These are phyloP conservation scores for Mortierella sp. DNA, from an alignment of 371 early-diverging fungal species.

Conservation along the genomic window DNA sequence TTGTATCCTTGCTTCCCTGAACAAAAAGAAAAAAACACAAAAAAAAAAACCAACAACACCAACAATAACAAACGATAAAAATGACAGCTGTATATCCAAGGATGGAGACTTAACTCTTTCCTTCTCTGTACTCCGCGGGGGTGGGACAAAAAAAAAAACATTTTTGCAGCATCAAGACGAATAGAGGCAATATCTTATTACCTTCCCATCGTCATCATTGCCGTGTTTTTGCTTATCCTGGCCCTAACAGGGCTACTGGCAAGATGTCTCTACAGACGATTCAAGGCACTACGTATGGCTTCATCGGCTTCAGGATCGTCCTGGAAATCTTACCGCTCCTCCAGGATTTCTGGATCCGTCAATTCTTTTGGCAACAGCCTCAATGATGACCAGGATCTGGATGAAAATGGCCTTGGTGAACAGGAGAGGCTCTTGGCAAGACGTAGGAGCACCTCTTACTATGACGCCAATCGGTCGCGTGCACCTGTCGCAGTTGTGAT, in stretches of 20 bases:
- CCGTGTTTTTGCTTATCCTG: conserved; percentile 30
- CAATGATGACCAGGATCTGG: conserved; percentile 3
- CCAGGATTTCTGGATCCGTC: neutral
- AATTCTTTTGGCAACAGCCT: neutral
- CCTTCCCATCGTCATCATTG: conserved; percentile 31
- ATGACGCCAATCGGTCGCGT: conserved; percentile 51
- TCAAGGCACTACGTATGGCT: conserved; percentile 22
- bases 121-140: neutral
- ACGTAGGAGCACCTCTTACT: conserved; percentile 48
- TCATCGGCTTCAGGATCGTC: conserved; percentile 16
- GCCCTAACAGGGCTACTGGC: conserved; percentile 26
- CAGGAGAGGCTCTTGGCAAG: conserved; percentile 34
- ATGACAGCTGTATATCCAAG: too few relatives aligned
- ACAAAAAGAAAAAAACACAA: neutral
- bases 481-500: conserved; percentile 43
- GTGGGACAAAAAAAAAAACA: neutral
- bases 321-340: conserved; percentile 22
- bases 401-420: conserved; percentile 20
- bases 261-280: conserved; percentile 35
- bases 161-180: conserved; percentile 25
- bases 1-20: neutral
- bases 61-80: too few relatives aligned
- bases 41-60: neutral
- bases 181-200: conserved; percentile 29
- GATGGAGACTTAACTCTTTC: neutral